Evolutionary conservation across 2,329 filamentous ascomycete genomes (phyloP), one percentile per base, ranked within the genome.

Genomic region (Onygenales sp.): DNA sequence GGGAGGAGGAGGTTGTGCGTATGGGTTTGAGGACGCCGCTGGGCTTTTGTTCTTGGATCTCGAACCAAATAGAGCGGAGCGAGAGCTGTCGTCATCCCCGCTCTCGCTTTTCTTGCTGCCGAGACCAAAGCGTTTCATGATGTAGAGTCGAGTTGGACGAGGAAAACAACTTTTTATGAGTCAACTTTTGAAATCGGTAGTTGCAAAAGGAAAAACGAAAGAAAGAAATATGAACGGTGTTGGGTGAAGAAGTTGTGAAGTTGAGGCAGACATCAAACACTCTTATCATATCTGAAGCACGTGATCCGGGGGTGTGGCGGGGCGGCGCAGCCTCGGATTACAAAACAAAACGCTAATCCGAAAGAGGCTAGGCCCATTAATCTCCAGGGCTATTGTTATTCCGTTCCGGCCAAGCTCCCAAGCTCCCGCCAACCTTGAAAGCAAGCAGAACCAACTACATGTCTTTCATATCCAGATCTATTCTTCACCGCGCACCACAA

Each of bases 1-100:
- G 52, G 71, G 69, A 54, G 69, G 62, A 32, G 77, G 73, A 5
- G 78, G 71, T 48, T 78, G 75, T 43, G 79, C 79, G 60, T 82
- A 82, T 27, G 80, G 81, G 63, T 84, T 80, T 32, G 71, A 70
- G 38, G 73, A 65, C 35, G 76, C 71, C 32, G 75, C 72, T 32
- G 78, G 71, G 52, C 72, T 75, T 65, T 81, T 81, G 59, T 72
- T 74, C 66, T 80, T 82, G 50, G 73, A 76, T 58, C 76, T 72
- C 59, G 72, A 72, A 58, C 80, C 79, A 61, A 84, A 84, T 35
- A 84, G 77, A n/a, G 79, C 78, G 54, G 71, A 72, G 66, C 80
- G 78, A 65, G 73, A 75, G 41, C 69, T 69, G 55, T 78, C 72
- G 47, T 78, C 76, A 58, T 78, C 78, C 62, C 71, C 76, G 56